Evolutionary conservation across 768 basidiomycete genomes (phyloP), one percentile per base, ranked within the genome.

Genomic region (Hypsizygus marmoreus): DNA sequence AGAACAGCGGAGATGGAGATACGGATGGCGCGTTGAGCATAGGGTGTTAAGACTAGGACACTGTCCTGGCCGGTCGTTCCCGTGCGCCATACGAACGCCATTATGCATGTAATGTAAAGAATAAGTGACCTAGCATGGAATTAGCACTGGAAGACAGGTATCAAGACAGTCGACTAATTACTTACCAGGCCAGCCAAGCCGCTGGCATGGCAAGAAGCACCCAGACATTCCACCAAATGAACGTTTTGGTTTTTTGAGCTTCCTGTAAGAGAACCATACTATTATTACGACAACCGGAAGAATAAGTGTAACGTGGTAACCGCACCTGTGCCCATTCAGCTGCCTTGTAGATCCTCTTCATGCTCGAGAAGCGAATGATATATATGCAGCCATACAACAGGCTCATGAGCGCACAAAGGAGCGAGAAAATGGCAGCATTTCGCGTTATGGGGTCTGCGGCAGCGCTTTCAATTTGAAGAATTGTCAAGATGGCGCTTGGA

Each of bases 301-400:
- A 34, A 13, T n/a, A 3, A n/a, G 9, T n/a, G 38, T n/a, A 9
- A 24, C 9, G 13, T 4, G 2, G 23, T 12, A 37, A 13, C 51
- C 61, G 17, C 55, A 84, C 86, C 65, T 87, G 81, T 9, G 86
- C 84, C 84, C 86, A 90, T 45, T 76, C 74, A 6, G 81, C 80
- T 1, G 87, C 87, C 46, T 80, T 79, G 54, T 80, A 71, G 80
- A 87, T 85, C 50, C 74, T 84, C 32, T 77, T 73, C 87, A 90
- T 89, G 1, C 76, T 80, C 11, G 79, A 77, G 47, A 89, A 89
- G 20, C 84, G 69, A 12, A 89, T 70, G 12, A 85, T 88, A 62
- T 84, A 89, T 44, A 86, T 73, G 53, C 87, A 87, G 0, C 88
- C 88, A 57, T 80, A 90, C 2, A 76, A 76, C 16, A 89, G 66